A percentile compares a stretch with the other conserved stretches of the same genome.
Evolutionary conservation across 208 protist species (phyloP).

Genomic region (Polymyxa betae): DNA sequence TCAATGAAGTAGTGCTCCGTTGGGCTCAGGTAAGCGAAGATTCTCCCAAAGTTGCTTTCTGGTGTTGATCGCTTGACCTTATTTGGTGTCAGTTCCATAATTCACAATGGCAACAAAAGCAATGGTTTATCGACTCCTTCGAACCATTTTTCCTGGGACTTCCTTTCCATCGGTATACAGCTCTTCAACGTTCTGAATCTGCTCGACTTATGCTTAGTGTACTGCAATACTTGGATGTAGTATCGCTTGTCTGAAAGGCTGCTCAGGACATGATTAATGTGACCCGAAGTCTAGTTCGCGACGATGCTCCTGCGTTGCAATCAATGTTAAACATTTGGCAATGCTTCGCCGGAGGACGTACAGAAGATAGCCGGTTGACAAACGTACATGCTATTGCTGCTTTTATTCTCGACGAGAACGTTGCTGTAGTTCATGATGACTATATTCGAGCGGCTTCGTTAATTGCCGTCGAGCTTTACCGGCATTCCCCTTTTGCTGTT

Average conservation of each 20-base stretch:
- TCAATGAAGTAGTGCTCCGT: neutral
- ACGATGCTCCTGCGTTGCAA: constrained; percentile 3
- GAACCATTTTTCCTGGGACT: constrained; percentile 26
- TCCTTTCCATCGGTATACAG: neutral
- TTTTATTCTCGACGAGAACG: neutral
- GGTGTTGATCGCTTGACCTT: neutral
- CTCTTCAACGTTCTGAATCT: neutral
- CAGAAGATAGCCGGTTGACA: neutral
- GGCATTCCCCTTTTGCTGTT: constrained; percentile 16
- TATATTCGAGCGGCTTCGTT: neutral
- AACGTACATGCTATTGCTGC: constrained; percentile 1
- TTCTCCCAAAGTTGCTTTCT: neutral
- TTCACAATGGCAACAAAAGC: constrained; percentile 40
- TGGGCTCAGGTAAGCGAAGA: constrained; percentile 12
- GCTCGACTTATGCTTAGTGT: neutral
- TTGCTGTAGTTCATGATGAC: neutral
- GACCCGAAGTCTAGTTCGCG: neutral
- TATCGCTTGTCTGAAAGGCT: constrained; percentile 1
- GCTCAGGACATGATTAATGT: constrained; percentile 42
- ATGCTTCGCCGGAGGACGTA: constrained; percentile 11
- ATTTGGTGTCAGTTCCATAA: constrained; percentile 28
- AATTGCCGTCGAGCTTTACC: constrained; percentile 41
- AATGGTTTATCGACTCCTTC: constrained; percentile 32
- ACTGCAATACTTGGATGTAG: neutral
- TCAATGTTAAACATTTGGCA: constrained; percentile 27